Evolutionary conservation across 1,284 basidiomycete genomes (phyloP).

Genomic region (Malassezia restricta): DNA sequence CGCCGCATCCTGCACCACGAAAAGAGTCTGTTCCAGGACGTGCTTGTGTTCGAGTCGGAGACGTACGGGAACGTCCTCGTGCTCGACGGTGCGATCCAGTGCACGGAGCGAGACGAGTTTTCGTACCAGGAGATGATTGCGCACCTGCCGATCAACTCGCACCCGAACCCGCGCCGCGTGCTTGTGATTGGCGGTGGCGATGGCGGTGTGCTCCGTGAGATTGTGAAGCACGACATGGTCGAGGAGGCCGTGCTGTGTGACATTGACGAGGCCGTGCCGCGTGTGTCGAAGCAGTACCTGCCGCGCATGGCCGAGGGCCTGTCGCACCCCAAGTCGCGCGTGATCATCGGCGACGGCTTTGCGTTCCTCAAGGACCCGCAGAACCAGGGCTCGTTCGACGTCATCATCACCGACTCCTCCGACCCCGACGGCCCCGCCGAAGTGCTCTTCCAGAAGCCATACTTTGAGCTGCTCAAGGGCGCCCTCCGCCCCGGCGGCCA

Average conservation of each 20-base stretch:
- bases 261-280: conserved; percentile 95
- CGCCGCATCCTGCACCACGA: conserved; percentile 90
- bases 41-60: conserved; percentile 77
- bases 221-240: conserved; percentile 83
- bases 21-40: conserved; percentile 82
- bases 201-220: conserved; percentile 73
- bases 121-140: conserved; percentile 99
- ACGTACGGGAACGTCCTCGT: conserved; percentile 84
- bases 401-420: conserved; percentile 93
- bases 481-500: conserved; percentile 80
- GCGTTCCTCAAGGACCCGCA: conserved; percentile 85
- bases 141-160: conserved; percentile 83
- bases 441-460: conserved; percentile 88
- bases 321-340: conserved; percentile 68
- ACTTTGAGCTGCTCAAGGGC: conserved; percentile 85
- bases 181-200: conserved; percentile 87
- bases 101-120: conserved; percentile 95
- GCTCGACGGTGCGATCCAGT: conserved; percentile 90
- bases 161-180: conserved; percentile 90
- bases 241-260: conserved; percentile 90
- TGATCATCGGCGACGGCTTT: conserved; percentile 91
- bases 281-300: conserved; percentile 83
- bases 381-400: conserved; percentile 67
- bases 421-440: conserved; percentile 94
- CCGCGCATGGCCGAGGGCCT: conserved; percentile 87